Conservation (phyloP, 352 stramenopile species). For the Phytopythium boreale region DNA sequence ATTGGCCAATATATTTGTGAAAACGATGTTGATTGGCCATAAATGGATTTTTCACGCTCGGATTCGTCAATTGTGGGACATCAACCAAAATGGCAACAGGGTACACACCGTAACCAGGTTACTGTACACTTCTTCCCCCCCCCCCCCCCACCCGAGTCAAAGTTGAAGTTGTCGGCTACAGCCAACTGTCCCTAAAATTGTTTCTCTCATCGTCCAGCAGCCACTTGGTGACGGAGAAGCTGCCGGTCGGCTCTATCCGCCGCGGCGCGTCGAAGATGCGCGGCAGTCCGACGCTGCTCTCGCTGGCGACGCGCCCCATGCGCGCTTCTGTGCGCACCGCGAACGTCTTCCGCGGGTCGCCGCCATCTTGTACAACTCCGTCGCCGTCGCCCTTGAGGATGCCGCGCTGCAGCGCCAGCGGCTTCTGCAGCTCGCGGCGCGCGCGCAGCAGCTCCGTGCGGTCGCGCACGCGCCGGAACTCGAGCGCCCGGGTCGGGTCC, state of each 20-base stretch:
- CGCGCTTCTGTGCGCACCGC: slow-evolving; percentile 17
- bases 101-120: not conserved
- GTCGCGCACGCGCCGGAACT: slow-evolving; percentile 49
- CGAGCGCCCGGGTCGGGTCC: slow-evolving; percentile 31
- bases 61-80: too few species aligned
- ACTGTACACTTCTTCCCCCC: not conserved
- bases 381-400: not conserved
- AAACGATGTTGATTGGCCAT: not conserved
- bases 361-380: not conserved
- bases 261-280: slow-evolving; percentile 32
- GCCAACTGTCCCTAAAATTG: slow-evolving; percentile 5
- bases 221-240: slow-evolving; percentile 46
- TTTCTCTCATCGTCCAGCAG: slow-evolving; percentile 11
- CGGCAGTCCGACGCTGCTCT: slow-evolving; percentile 28
- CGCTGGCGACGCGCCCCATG: slow-evolving; percentile 22
- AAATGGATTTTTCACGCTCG: too few species aligned
- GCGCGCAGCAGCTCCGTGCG: slow-evolving; percentile 49
- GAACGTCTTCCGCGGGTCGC: slow-evolving; percentile 11
- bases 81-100: too few species aligned
- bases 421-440: slow-evolving; percentile 47
- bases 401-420: slow-evolving; percentile 29
- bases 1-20: not conserved
- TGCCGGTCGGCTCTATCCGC: slow-evolving; percentile 26
- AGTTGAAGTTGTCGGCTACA: not conserved
- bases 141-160: too few species aligned